Conservation (phyloP, 768 basidiomycete species). For the Mycena galericulata region DNA sequence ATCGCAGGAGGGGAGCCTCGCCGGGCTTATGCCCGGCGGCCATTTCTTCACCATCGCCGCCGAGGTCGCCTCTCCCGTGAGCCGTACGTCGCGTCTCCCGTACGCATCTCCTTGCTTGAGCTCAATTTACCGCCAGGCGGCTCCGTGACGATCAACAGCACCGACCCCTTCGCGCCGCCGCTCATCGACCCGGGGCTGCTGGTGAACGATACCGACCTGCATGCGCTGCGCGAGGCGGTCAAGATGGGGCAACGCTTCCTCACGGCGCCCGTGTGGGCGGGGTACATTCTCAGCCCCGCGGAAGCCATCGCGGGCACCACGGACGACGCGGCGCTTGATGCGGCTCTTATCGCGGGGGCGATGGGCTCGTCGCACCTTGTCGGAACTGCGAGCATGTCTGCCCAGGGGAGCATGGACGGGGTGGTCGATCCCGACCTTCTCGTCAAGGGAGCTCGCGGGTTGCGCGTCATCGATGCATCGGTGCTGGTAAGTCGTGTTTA, state of each 20-base stretch:
- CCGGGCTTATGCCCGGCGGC: conserved; percentile 12
- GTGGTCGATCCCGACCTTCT: conserved; percentile 19
- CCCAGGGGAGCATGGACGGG: background rate
- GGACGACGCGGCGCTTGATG: conserved; percentile 40
- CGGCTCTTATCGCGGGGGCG: conserved; percentile 37
- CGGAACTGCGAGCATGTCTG: conserved; percentile 14
- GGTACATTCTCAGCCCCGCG: conserved; percentile 39
- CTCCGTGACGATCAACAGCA: conserved; percentile 41
- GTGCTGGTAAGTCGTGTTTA: background rate
- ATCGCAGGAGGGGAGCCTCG: conserved; percentile 28
- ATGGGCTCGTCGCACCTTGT: conserved; percentile 21
- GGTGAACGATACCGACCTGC: conserved; percentile 38
- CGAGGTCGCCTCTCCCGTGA: conserved; percentile 25
- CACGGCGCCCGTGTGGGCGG: conserved; percentile 42
- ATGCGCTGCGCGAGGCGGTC: conserved; percentile 44
- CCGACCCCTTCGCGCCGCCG: conserved; percentile 41
- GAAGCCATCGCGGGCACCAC: conserved; percentile 36
- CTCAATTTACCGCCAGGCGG: conserved; percentile 34
- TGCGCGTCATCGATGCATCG: conserved; percentile 25
- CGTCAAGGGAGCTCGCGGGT: conserved; percentile 11
- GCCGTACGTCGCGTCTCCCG: conserved; percentile 2
- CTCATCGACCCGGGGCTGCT: conserved; percentile 43
- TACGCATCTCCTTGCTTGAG: accelerated
- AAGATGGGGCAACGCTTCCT: conserved; percentile 41
- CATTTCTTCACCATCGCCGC: conserved; percentile 23